Base-by-base conservation (phyloP, 371 early-diverging fungal genomes). In the Batkoa obscura region DNA sequence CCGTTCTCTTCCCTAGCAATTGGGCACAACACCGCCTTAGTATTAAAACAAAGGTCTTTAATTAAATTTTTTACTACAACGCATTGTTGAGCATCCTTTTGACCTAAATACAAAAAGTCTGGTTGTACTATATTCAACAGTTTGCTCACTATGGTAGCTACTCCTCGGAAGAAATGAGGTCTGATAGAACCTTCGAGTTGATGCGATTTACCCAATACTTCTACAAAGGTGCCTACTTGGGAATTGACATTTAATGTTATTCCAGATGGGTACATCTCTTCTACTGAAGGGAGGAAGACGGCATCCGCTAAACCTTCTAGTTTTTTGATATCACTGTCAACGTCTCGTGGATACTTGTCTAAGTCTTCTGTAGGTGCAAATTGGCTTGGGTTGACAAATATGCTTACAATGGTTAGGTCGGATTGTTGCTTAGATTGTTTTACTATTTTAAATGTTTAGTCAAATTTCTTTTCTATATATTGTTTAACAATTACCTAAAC, bases 61-160 rank as follows among this genome's bases (percentile, higher is more conserved):
- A 88, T 80, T 81, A 92, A 72, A 15, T 73, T 64, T 2, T 80
- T 68, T 32, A 95, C 62, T 6, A 95, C 93, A 36, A 84, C 78
- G 62, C 90, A 90, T 68, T 97, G 98, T 70, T 97, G 98, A 9
- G 82, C 84, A 66, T 97, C 98, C 69, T 97, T 97, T 67, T 97
- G 96, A 1, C 98, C 98, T 68, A 97, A 92, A 61, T 69, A 86
- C 6, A 84, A 86, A 36, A 72, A 60, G 15, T 84, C 80, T 2
- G 98, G 95, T 69, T 83, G 80, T 31, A 83, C 80, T 42, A 86
- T 80, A 65, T 91, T 90, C 60, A 97, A 79, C 42, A 97, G 81
- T 69, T 94, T 97, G 47, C 84, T 67, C 13, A 94, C 94, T 1
- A 97, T 84, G 0, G 98, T 97, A 1, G 92, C 86, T 1, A 97